Conservation (phyloP, 345 rosid species). For the Salix dunnii region DNA sequence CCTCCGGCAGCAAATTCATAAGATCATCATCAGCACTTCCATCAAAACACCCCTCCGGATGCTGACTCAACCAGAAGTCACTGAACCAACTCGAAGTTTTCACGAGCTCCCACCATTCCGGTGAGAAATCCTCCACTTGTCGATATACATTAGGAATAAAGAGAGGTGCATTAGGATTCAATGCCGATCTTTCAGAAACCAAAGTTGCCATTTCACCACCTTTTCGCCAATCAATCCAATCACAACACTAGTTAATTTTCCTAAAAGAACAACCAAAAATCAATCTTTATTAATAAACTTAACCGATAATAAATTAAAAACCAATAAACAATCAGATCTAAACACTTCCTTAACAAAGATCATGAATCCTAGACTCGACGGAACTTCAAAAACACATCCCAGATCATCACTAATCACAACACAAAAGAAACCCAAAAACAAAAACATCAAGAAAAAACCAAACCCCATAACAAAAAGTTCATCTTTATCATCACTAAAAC, state of each 20-base stretch:
- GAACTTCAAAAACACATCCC: neutral
- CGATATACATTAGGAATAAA: conserved; percentile 37
- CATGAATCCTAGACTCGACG: neutral
- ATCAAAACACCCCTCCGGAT: conserved; percentile 30
- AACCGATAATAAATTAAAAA: neutral
- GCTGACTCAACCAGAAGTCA: conserved; percentile 38
- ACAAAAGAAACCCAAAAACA: neutral
- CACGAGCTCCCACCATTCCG: conserved; percentile 51
- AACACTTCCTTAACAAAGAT: neutral
- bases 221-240: neutral
- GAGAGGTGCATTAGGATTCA: conserved; percentile 46
- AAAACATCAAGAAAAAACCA: neutral
- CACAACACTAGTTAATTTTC: neutral
- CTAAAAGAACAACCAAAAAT: neutral
- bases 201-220: conserved; percentile 26
- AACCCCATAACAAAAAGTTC: neutral
- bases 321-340: neutral
- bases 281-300: neutral
- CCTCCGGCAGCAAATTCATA: conserved; percentile 14
- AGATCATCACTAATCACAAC: neutral
- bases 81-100: conserved; percentile 37
- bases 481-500: neutral
- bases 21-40: neutral
- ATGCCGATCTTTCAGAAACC: conserved; percentile 29
- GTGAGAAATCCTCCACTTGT: conserved; percentile 50